phyloP scores from a whole-genome alignment of 2,329 filamentous ascomycete species.

The Rachicladosporium sp. region DNA sequence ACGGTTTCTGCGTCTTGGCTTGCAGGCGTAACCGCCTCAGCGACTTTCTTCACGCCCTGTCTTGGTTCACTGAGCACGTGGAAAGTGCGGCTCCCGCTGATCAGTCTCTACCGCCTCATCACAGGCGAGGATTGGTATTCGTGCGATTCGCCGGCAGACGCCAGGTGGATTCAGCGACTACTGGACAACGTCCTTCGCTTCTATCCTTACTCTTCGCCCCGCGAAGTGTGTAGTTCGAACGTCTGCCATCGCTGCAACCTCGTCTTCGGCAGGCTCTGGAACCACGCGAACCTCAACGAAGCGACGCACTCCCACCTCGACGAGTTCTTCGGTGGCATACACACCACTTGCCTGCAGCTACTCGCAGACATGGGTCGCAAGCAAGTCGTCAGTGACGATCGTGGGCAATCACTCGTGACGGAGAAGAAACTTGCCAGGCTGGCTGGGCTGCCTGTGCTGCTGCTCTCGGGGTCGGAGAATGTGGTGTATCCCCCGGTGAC shows the following conservation, averaged over 20 bases:
- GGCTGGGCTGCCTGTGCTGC: background rate
- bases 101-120: conserved; percentile 33
- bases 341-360: conserved; percentile 45
- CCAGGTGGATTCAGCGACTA: conserved; percentile 27
- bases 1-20: conserved; percentile 47
- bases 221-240: conserved; percentile 50
- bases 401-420: background rate
- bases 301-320: conserved; percentile 51
- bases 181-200: conserved; percentile 44
- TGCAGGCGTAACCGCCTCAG: conserved; percentile 44
- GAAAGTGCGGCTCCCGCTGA: conserved; percentile 41
- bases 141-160: conserved; percentile 28
- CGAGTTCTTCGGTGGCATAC: conserved; percentile 50
- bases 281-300: conserved; percentile 52
- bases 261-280: conserved; percentile 51
- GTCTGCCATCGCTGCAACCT: conserved; percentile 49
- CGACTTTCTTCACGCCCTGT: conserved; percentile 23
- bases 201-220: conserved; percentile 38
- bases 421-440: background rate
- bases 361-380: conserved; percentile 43
- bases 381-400: background rate
- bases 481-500: too few relatives aligned
- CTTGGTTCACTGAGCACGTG: background rate
- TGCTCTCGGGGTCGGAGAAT: too few relatives aligned
- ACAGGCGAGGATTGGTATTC: conserved; percentile 33